These are phyloP conservation scores for Fusarium tuaranense DNA, from an alignment of 2,329 filamentous ascomycete genomes.

Conservation along the genomic window DNA sequence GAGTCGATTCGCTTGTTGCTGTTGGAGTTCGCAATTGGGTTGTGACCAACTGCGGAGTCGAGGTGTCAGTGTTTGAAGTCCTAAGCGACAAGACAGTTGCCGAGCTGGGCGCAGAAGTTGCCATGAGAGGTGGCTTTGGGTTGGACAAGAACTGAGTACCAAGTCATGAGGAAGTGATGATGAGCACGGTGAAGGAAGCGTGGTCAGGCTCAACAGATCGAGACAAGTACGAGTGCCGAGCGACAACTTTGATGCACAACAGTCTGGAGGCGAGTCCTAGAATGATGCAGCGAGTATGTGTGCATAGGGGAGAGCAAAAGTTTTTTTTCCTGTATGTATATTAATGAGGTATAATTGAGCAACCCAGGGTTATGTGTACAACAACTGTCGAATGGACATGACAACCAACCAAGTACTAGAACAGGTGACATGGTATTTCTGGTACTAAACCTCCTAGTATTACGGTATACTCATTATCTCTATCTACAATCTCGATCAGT, in stretches of 20 bases:
- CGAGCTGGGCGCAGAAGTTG: slow-evolving; percentile 53
- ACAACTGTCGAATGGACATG: neutral
- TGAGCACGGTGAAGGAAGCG: neutral
- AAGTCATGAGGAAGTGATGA: neutral
- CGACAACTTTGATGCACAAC: neutral
- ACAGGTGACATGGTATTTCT: neutral
- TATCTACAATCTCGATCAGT: neutral
- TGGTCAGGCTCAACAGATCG: neutral
- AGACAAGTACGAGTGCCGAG: neutral
- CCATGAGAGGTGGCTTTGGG: slow-evolving; percentile 48
- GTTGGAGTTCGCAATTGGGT: slow-evolving; percentile 67
- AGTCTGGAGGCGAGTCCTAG: neutral
- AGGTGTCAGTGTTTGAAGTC: slow-evolving; percentile 62
- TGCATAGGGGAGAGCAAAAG: neutral
- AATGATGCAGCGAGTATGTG: neutral
- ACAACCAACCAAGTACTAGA: neutral
- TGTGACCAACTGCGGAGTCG: slow-evolving; percentile 55
- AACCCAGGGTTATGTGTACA: neutral
- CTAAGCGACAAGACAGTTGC: slow-evolving; percentile 56
- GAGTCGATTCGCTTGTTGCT: slow-evolving; percentile 65
- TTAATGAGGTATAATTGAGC: neutral
- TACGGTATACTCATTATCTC: neutral
- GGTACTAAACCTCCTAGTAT: neutral
- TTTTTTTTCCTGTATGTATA: neutral
- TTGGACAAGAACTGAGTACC: slow-evolving; percentile 14